phyloP scores from a whole-genome alignment of 2,329 filamentous ascomycete genomes.

The Neonectria punicea region DNA sequence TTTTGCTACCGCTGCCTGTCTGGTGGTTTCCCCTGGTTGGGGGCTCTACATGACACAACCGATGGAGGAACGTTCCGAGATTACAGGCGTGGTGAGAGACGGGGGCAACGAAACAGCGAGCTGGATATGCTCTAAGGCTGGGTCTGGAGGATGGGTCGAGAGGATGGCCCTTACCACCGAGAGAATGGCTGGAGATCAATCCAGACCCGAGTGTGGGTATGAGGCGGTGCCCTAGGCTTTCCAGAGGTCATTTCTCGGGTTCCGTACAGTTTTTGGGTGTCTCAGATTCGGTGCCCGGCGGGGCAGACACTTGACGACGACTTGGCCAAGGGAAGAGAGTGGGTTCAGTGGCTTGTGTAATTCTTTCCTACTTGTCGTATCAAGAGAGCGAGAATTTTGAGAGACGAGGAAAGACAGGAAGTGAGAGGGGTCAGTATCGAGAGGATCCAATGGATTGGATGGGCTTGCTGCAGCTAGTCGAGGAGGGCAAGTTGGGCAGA shows the following conservation, averaged over 20 bases:
- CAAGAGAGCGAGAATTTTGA: background rate
- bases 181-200: constrained; percentile 11
- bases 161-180: background rate
- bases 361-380: constrained; percentile 12
- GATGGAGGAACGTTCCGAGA: background rate
- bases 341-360: constrained; percentile 18
- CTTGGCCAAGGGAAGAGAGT: background rate
- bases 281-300: constrained; percentile 30
- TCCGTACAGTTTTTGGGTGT: constrained; percentile 24
- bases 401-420: background rate
- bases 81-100: background rate
- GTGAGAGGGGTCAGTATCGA: constrained; percentile 1
- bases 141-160: background rate
- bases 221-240: background rate
- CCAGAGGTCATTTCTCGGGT: background rate
- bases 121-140: background rate
- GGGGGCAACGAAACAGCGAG: background rate
- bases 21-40: background rate
- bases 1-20: constrained; percentile 1
- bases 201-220: constrained; percentile 14
- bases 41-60: background rate
- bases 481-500: background rate
- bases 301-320: background rate
- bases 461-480: constrained; percentile 7
- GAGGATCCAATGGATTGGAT: constrained; percentile 6